Base-by-base conservation (phyloP, 805 yeast species). In the Brettanomyces sp. region DNA sequence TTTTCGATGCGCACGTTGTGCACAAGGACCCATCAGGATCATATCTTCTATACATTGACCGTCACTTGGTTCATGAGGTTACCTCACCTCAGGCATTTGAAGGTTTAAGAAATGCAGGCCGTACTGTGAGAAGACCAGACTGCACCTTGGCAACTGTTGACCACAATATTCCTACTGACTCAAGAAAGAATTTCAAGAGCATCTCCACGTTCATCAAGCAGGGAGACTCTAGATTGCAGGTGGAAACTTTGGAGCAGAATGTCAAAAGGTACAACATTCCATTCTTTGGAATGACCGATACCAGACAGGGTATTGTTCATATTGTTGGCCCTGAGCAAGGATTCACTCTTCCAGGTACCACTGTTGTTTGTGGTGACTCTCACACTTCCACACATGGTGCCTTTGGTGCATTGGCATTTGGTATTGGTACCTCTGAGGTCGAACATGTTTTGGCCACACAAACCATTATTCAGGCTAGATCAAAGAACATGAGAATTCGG, bases 381-480 rank as follows among this genome's bases (percentile, higher is more conserved):
- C 99, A 93, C 65, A 93, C 99, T 25, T 88, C 97, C 3, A 93
- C 99, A 1, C 99, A 93, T 63, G 99, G 99, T 58, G 99, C 99
- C 39, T 93, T 93, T 62, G 99, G 99, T 51, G 72, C 98, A 8
- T 76, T 93, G 47, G 99, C 99, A 11, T 93, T 93, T 59, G 99
- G 99, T 70, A 93, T 93, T 60, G 99, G 99, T 64, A 93, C 99
- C 47, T 90, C 97, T 12, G 99, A 93, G 70, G 99, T 93, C 46
- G 99, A 93, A 72, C 99, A 93, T 65, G 99, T 93, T 49, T 72
- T 93, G 60, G 99, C 99, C 44, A 93, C 99, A 3, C 99, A 93
- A 72, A 90, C 98, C 30, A 70, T 88, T 49, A 86, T 93, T 61
- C 99, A 93, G 72, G 77, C 91, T 53, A 91, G 87, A 70, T 88